These are phyloP conservation scores for Hypericum perforatum DNA, from an alignment of 345 rosid genomes.

Conservation along the genomic window DNA sequence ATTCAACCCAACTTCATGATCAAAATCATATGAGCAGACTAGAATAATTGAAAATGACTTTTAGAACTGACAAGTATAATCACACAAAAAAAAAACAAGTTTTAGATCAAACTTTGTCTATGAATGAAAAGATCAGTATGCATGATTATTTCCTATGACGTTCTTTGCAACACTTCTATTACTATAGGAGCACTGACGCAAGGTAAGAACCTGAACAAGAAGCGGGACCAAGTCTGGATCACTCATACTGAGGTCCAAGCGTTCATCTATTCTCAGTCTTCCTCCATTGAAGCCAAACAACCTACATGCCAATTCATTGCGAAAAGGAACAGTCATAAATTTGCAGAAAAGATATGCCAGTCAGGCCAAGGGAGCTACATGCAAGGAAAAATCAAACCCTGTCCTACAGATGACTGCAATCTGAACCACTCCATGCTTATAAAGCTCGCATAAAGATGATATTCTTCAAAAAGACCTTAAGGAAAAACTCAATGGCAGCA, in stretches of 20 bases:
- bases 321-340: too few relatives aligned
- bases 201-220: slow-evolving; percentile 59
- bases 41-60: too few relatives aligned
- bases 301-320: slow-evolving; percentile 25
- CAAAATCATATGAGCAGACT: too few relatives aligned
- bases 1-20: too few relatives aligned
- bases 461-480: neutral
- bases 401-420: neutral
- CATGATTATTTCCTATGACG: too few relatives aligned
- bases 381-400: neutral
- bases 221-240: slow-evolving; percentile 95
- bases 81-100: too few relatives aligned
- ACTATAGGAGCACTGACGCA: slow-evolving; percentile 2
- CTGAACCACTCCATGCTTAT: too few relatives aligned
- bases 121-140: too few relatives aligned
- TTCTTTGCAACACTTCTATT: too few relatives aligned
- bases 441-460: neutral
- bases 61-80: too few relatives aligned
- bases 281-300: slow-evolving; percentile 77
- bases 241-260: slow-evolving; percentile 91
- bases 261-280: slow-evolving; percentile 92
- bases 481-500: neutral
- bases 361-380: neutral
- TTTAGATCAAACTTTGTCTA: too few relatives aligned
- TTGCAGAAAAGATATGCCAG: neutral